A percentile compares a stretch with the other conserved stretches of the same genome.
phyloP scores from a whole-genome alignment of 2,329 filamentous ascomycete genomes.

The Claviceps purpurea region DNA sequence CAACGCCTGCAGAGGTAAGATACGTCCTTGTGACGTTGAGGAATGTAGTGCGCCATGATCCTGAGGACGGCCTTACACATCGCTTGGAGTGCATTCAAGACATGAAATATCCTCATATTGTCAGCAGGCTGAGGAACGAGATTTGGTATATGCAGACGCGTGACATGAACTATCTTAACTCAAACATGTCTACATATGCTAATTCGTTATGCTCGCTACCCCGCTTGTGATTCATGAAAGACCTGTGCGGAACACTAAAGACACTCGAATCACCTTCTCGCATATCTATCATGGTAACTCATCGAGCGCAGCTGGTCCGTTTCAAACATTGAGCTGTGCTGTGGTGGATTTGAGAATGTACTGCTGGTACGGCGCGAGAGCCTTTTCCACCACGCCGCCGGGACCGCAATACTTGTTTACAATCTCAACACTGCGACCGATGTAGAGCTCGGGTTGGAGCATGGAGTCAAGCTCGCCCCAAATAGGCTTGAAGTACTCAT shows the following conservation, averaged over 20 bases:
- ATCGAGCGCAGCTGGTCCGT: neutral
- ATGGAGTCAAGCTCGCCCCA: slow-evolving; percentile 55
- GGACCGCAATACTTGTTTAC: slow-evolving; percentile 31
- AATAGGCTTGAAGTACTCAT: slow-evolving; percentile 62
- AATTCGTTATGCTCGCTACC: neutral
- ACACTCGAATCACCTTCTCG: too few relatives aligned
- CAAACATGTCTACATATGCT: neutral
- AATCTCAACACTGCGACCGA: slow-evolving; percentile 30
- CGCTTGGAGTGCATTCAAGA: too few relatives aligned
- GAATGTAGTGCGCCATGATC: too few relatives aligned
- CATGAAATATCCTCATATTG: neutral
- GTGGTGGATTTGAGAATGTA: slow-evolving; percentile 16
- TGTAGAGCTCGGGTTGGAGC: slow-evolving; percentile 45
- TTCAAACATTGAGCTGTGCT: slow-evolving; percentile 4
- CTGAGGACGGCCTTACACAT: too few relatives aligned
- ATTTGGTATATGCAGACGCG: too few relatives aligned
- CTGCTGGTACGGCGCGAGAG: slow-evolving; percentile 22
- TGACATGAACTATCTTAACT: too few relatives aligned
- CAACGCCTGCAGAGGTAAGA: too few relatives aligned
- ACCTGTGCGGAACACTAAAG: too few relatives aligned
- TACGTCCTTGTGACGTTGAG: too few relatives aligned
- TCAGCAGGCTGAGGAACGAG: neutral
- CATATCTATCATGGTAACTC: neutral
- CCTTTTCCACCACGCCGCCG: slow-evolving; percentile 25
- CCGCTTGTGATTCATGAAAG: too few relatives aligned